Conservation (phyloP, 345 rosid genomes). For the Populus simonii region DNA sequence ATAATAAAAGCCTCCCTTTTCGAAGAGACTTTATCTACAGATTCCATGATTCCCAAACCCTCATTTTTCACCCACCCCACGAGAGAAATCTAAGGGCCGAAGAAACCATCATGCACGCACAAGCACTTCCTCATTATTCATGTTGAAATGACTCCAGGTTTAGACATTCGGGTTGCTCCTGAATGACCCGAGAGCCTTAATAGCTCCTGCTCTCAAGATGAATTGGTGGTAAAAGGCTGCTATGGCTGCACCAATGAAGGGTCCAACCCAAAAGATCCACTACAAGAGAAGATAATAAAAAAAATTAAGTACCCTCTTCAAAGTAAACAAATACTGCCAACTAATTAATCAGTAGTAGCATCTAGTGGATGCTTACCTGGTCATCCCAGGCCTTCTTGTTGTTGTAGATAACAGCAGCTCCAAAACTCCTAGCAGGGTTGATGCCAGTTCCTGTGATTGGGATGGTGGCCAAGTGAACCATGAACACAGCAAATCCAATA, state of each 20-base stretch:
- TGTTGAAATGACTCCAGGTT: neutral
- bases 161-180: conserved; percentile 64
- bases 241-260: conserved; percentile 74
- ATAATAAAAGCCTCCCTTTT: conserved; percentile 14
- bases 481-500: conserved; percentile 87
- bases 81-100: neutral
- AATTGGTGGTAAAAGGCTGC: conserved; percentile 89
- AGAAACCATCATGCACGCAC: conserved; percentile 2
- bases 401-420: conserved; percentile 75
- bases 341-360: neutral
- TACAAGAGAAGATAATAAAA: conserved; percentile 16
- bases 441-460: conserved; percentile 90
- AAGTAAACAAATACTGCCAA: neutral
- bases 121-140: conserved; percentile 2
- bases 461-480: conserved; percentile 89
- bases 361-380: conserved; percentile 39
- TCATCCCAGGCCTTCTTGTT: conserved; percentile 61
- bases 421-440: conserved; percentile 85
- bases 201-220: conserved; percentile 78
- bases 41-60: conserved; percentile 10
- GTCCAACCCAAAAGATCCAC: conserved; percentile 97
- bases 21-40: conserved; percentile 33
- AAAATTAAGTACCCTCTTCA: neutral
- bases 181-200: conserved; percentile 79
- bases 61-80: neutral